Evolutionary conservation across 2,329 filamentous ascomycete species (phyloP).

Genomic region (Mariannaea elegans): DNA sequence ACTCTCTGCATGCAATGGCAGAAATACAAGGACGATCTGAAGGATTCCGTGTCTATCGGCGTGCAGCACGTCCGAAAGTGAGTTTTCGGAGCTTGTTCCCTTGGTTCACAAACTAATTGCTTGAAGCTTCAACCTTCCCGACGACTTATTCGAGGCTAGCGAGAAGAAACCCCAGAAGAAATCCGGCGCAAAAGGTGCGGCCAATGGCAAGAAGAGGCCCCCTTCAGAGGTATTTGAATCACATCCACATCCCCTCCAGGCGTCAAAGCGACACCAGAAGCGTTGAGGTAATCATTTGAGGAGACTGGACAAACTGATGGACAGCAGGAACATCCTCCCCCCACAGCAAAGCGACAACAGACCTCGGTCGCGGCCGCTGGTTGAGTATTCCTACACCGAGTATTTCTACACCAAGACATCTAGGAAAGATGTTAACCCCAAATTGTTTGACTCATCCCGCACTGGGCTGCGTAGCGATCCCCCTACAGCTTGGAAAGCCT

Average conservation of each 20-base stretch:
- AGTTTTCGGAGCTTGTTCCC: slow-evolving; percentile 43
- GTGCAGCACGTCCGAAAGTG: slow-evolving; percentile 90
- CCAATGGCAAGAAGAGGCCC: slow-evolving; percentile 58
- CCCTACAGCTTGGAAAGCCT: slow-evolving; percentile 25
- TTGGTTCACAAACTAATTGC: slow-evolving; percentile 12
- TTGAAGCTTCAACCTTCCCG: slow-evolving; percentile 83
- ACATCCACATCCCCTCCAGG: slow-evolving; percentile 26
- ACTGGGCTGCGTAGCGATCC: slow-evolving; percentile 21
- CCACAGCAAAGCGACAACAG: slow-evolving; percentile 53
- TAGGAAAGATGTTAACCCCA: slow-evolving; percentile 17
- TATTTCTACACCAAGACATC: slow-evolving; percentile 13
- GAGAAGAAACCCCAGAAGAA: slow-evolving; percentile 77
- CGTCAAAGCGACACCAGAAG: slow-evolving; percentile 22
- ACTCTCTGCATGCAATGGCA: slow-evolving; percentile 79
- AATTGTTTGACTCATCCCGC: slow-evolving; percentile 18
- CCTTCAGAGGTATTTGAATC: slow-evolving; percentile 54
- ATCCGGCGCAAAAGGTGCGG: slow-evolving; percentile 50
- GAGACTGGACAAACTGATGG: slow-evolving; percentile 38
- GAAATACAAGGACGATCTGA: slow-evolving; percentile 77
- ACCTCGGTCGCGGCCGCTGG: slow-evolving; percentile 52
- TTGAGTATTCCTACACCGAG: slow-evolving; percentile 35
- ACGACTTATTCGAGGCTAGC: slow-evolving; percentile 85
- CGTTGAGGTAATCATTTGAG: slow-evolving; percentile 4
- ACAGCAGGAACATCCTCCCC: slow-evolving; percentile 48
- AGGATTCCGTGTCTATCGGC: slow-evolving; percentile 68